phyloP scores from a whole-genome alignment of 2,329 filamentous ascomycete species.

The Penicillium sp. region DNA sequence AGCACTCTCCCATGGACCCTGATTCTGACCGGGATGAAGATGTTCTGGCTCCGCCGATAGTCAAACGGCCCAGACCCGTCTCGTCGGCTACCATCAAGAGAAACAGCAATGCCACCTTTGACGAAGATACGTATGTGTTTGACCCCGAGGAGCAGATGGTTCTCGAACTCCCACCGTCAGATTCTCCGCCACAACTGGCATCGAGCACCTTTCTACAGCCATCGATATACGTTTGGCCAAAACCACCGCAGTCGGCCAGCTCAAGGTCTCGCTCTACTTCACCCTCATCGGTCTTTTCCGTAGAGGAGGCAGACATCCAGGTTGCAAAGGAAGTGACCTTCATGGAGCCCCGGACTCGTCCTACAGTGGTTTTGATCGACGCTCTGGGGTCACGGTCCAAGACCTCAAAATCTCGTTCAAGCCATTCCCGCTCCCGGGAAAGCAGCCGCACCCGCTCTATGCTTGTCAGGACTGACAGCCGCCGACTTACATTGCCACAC shows the following conservation, averaged over 20 bases:
- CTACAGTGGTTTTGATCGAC: slow-evolving; percentile 34
- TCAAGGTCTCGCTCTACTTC: slow-evolving; percentile 27
- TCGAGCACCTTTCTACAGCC: slow-evolving; percentile 32
- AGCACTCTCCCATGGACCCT: slow-evolving; percentile 23
- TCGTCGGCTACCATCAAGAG: slow-evolving; percentile 38
- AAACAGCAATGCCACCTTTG: slow-evolving; percentile 31
- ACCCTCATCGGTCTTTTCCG: slow-evolving; percentile 28
- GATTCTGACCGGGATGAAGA: slow-evolving; percentile 24
- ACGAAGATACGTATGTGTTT: slow-evolving; percentile 31
- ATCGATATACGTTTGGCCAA: slow-evolving; percentile 28
- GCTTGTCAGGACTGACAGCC: slow-evolving; percentile 2
- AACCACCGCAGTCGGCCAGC: slow-evolving; percentile 15
- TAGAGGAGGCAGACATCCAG: slow-evolving; percentile 33
- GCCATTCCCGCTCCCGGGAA: slow-evolving; percentile 15
- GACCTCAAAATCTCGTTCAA: slow-evolving; percentile 7
- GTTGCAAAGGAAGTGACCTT: slow-evolving; percentile 34
- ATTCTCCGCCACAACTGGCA: slow-evolving; percentile 25
- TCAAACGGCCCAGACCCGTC: slow-evolving; percentile 31
- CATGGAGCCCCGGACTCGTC: slow-evolving; percentile 30
- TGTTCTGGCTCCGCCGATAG: slow-evolving; percentile 19
- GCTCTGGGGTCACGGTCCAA: slow-evolving; percentile 21
- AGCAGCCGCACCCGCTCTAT: slow-evolving; percentile 6
- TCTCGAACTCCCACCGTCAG: slow-evolving; percentile 33
- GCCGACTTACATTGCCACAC: slow-evolving; percentile 6
- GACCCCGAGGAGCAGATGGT: slow-evolving; percentile 34